A percentile compares a stretch with the other conserved stretches of the same genome.
Conservation (phyloP, 495 filamentous ascomycete species). For the Aspergillus conjunctus region DNA sequence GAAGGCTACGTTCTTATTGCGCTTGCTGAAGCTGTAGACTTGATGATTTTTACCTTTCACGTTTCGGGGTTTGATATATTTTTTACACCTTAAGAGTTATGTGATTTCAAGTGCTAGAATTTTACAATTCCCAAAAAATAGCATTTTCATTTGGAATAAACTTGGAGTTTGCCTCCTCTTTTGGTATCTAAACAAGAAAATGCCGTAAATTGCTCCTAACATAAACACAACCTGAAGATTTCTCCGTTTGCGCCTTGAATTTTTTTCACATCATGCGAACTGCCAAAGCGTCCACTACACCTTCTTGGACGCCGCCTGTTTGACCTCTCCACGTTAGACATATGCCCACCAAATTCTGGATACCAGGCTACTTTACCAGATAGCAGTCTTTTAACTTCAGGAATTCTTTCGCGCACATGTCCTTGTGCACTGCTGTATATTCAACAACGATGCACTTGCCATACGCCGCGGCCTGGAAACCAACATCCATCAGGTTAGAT, state of each 20-base stretch:
- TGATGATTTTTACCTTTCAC: constrained; percentile 4
- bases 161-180: constrained; percentile 3
- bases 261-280: constrained; percentile 1
- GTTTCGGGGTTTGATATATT: background rate
- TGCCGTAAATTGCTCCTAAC: constrained; percentile 1
- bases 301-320: constrained; percentile 47
- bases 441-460: constrained; percentile 91
- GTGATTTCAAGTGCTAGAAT: constrained; percentile 8
- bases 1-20: constrained; percentile 81
- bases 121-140: constrained; percentile 16
- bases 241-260: constrained; percentile 7
- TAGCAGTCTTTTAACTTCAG: constrained; percentile 86
- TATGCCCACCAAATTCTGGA: background rate
- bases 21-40: constrained; percentile 72
- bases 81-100: background rate
- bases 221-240: constrained; percentile 1
- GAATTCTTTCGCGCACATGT: constrained; percentile 88
- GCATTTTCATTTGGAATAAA: constrained; percentile 6
- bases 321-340: constrained; percentile 9
- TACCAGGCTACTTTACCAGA: constrained; percentile 57
- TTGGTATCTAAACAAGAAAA: background rate
- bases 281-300: constrained; percentile 20
- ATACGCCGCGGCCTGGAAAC: constrained; percentile 72
- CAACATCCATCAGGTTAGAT: constrained; percentile 18
- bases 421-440: constrained; percentile 87